Evolutionary conservation across 2,329 filamentous ascomycete species (phyloP), one percentile per base, ranked within the genome.

Genomic region (Talaromyces amestolkiae): DNA sequence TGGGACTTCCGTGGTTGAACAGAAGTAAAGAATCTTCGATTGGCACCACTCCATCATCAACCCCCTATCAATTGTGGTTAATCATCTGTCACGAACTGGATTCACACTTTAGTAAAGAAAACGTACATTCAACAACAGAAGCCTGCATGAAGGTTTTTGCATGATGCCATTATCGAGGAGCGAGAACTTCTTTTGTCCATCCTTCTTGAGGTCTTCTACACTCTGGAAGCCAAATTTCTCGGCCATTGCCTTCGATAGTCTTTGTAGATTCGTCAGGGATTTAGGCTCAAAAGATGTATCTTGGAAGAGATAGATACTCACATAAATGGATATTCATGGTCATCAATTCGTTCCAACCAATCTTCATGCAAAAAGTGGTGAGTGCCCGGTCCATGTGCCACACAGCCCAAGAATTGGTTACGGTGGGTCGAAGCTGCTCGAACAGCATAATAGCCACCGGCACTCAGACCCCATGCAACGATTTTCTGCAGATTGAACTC

Each of bases 361-460:
- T 83, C 83, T 1, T 75, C 73, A 8, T 81, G 82, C 72, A 88
- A 86, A 72, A 89, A 89, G 71, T 86, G 81, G 74, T 90, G 87
- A 13, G 81, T 82, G 0, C 87, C 87, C 0, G 87, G 87, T 0
- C 87, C 87, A 75, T 90, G 87, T 1, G 86, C 88, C 22, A 91
- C 80, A 24, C 77, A 76, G 0, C 88, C 89, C 0, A 77, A 75
- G 22, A 91, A 76, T 10, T 77, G 75, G 0, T 79, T 73, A 19
- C 79, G 77, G 73, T 91, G 89, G n/a, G 87, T 90, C 74, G 90
- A 87, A 53, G 88, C 88, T n/a, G 86, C 81, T 19, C 88, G 84
- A 43, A 88, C 81, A 22, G 88, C 88, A 75, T 91, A 89, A 80
- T 90, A 90, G 0, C 88, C 88, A 35, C 89, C 89, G 0, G 84